These are phyloP conservation scores for Penicillium macrosclerotiorum DNA, from an alignment of 495 filamentous ascomycete genomes.

Conservation along the genomic window DNA sequence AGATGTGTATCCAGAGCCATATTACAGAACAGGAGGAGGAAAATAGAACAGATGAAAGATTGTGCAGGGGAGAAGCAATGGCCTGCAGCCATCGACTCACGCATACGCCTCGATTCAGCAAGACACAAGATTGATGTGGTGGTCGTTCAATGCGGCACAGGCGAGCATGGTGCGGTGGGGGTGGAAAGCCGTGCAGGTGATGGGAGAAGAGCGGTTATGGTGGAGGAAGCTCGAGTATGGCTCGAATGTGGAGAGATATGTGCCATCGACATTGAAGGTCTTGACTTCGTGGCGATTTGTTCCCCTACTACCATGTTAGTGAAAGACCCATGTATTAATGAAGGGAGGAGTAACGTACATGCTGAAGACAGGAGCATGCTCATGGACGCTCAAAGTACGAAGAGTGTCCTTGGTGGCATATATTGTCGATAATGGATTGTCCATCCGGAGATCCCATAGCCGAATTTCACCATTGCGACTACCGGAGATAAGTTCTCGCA, in stretches of 20 bases:
- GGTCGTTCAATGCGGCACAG: constrained; percentile 59
- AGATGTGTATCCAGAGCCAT: constrained; percentile 11
- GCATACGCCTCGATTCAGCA: constrained; percentile 30
- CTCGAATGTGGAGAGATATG: constrained; percentile 73
- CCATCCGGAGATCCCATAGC: constrained; percentile 93
- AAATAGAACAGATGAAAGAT: constrained; percentile 1
- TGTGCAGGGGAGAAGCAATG: background rate
- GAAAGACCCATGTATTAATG: no score
- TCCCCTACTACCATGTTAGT: constrained; percentile 56
- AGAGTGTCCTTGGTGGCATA: constrained; percentile 74
- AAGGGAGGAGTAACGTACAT: constrained; percentile 61
- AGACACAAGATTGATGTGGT: constrained; percentile 46
- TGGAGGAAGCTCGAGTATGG: constrained; percentile 88
- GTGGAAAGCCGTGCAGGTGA: constrained; percentile 90
- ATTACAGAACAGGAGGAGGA: constrained; percentile 10
- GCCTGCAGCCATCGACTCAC: no score
- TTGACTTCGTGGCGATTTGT: constrained; percentile 85
- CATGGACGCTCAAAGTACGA: constrained; percentile 86
- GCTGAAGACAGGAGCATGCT: constrained; percentile 95
- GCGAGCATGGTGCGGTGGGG: constrained; percentile 92
- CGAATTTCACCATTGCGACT: constrained; percentile 89
- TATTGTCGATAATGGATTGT: constrained; percentile 68
- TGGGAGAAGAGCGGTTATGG: constrained; percentile 71
- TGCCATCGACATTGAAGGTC: constrained; percentile 83
- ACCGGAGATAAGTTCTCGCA: constrained; percentile 83